These are phyloP conservation scores for Mycosphaerella sp. DNA, from an alignment of 2,329 filamentous ascomycete genomes.

Conservation along the genomic window DNA sequence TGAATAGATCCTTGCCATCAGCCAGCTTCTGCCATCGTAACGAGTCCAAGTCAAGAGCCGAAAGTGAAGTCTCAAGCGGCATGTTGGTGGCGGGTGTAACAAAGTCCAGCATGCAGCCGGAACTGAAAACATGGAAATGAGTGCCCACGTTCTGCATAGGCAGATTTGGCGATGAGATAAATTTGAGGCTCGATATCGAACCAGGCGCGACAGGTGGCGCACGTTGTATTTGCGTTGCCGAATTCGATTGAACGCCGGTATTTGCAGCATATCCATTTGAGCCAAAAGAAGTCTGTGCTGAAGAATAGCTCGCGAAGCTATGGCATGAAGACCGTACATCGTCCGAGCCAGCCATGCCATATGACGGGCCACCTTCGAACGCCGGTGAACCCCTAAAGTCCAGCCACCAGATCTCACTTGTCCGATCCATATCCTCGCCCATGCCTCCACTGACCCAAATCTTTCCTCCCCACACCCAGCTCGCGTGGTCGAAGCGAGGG, in stretches of 20 bases:
- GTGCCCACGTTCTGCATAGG: slow-evolving; percentile 85
- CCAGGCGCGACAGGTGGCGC: slow-evolving; percentile 63
- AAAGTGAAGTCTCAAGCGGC: slow-evolving; percentile 81
- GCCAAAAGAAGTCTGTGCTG: slow-evolving; percentile 32
- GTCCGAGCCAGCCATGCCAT: slow-evolving; percentile 30
- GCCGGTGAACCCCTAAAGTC: slow-evolving; percentile 87
- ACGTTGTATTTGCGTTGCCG: slow-evolving; percentile 40
- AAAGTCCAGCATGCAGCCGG: slow-evolving; percentile 86
- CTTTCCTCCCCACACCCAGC: slow-evolving; percentile 85
- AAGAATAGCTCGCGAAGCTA: slow-evolving; percentile 27
- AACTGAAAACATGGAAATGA: slow-evolving; percentile 93
- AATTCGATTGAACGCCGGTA: slow-evolving; percentile 54
- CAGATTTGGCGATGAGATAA: slow-evolving; percentile 77
- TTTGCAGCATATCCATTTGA: slow-evolving; percentile 64
- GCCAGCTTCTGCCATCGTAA: slow-evolving; percentile 92
- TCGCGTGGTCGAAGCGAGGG: slow-evolving; percentile 87
- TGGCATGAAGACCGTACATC: slow-evolving; percentile 32
- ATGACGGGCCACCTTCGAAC: slow-evolving; percentile 46
- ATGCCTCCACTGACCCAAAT: slow-evolving; percentile 97
- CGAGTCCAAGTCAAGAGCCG: slow-evolving; percentile 77
- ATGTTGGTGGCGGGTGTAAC: slow-evolving; percentile 88
- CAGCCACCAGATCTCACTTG: slow-evolving; percentile 94
- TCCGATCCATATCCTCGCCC: slow-evolving; percentile 94
- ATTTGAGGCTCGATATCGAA: slow-evolving; percentile 82
- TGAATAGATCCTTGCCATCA: slow-evolving; percentile 90